A percentile compares a stretch with the other conserved stretches of the same genome.
phyloP scores from a whole-genome alignment of 2,329 filamentous ascomycete genomes.

The Moelleriella libera region DNA sequence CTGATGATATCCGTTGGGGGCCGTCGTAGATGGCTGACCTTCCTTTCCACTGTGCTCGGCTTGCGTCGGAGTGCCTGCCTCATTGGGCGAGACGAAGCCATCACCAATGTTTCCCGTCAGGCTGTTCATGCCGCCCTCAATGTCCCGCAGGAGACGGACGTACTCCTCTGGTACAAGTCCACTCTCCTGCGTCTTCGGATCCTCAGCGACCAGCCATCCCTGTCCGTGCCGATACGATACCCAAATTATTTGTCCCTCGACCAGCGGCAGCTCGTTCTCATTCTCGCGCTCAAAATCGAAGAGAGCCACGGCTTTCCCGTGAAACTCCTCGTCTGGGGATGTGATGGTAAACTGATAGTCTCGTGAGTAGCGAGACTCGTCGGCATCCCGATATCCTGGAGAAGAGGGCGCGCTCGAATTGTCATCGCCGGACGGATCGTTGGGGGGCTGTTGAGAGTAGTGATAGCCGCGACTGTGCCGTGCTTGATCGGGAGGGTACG shows the following conservation, averaged over 20 bases:
- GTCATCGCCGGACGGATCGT: slow-evolving; percentile 36
- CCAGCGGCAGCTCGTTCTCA: slow-evolving; percentile 84
- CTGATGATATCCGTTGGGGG: slow-evolving; percentile 51
- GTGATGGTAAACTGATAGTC: slow-evolving; percentile 94
- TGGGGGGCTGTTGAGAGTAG: slow-evolving; percentile 29
- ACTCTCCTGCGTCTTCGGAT: slow-evolving; percentile 86
- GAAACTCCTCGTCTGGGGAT: slow-evolving; percentile 92
- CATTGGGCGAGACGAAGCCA: slow-evolving; percentile 34
- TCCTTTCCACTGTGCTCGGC: slow-evolving; percentile 35
- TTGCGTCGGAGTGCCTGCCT: slow-evolving; percentile 47
- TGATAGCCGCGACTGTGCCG: slow-evolving; percentile 37
- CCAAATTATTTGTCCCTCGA: slow-evolving; percentile 91
- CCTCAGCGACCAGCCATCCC: slow-evolving; percentile 93
- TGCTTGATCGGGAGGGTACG: slow-evolving; percentile 54
- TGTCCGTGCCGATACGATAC: slow-evolving; percentile 93
- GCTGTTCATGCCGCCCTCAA: slow-evolving; percentile 76
- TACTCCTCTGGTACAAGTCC: slow-evolving; percentile 95
- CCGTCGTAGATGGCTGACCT: slow-evolving; percentile 30
- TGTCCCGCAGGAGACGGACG: slow-evolving; percentile 80
- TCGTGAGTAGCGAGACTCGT: slow-evolving; percentile 71
- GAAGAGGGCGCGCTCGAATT: slow-evolving; percentile 44
- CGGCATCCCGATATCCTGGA: slow-evolving; percentile 41
- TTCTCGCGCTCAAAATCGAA: slow-evolving; percentile 95
- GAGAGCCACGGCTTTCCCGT: slow-evolving; percentile 86
- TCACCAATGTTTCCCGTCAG: slow-evolving; percentile 47